Conservation (phyloP, 768 basidiomycete genomes). For the Pleurotus tuoliensis region DNA sequence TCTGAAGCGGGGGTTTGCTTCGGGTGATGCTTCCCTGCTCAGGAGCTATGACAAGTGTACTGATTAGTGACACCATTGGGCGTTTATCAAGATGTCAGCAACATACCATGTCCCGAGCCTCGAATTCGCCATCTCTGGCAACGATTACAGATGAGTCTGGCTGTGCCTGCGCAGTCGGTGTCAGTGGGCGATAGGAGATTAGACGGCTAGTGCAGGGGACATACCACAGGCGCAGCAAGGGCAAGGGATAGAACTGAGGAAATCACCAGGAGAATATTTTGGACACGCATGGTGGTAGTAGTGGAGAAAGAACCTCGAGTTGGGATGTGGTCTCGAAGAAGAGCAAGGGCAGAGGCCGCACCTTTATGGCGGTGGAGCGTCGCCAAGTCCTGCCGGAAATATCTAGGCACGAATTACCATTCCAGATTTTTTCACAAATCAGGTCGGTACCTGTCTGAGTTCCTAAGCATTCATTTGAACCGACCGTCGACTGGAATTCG, state of each 20-base stretch:
- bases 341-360: not conserved
- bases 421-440: not conserved
- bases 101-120: constrained; percentile 3
- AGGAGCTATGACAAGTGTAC: not conserved
- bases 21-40: not conserved
- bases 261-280: constrained; percentile 7
- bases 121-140: constrained; percentile 1
- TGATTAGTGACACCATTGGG: no score
- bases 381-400: not conserved
- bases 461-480: not conserved
- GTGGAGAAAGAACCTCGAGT: not conserved
- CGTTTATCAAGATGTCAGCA: not conserved
- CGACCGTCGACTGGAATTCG: no score
- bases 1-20: not conserved
- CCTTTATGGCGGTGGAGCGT: not conserved
- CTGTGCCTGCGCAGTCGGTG: not conserved
- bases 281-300: not conserved
- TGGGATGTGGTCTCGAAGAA: not conserved
- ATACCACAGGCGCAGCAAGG: constrained; percentile 6
- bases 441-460: constrained; percentile 1
- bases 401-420: not conserved
- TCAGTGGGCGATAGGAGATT: not conserved
- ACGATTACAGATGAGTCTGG: constrained; percentile 3
- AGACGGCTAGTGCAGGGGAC: not conserved
- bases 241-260: constrained; percentile 3